Evolutionary conservation across 2,329 filamentous ascomycete genomes (phyloP).

Genomic region (Penicillium sp.): DNA sequence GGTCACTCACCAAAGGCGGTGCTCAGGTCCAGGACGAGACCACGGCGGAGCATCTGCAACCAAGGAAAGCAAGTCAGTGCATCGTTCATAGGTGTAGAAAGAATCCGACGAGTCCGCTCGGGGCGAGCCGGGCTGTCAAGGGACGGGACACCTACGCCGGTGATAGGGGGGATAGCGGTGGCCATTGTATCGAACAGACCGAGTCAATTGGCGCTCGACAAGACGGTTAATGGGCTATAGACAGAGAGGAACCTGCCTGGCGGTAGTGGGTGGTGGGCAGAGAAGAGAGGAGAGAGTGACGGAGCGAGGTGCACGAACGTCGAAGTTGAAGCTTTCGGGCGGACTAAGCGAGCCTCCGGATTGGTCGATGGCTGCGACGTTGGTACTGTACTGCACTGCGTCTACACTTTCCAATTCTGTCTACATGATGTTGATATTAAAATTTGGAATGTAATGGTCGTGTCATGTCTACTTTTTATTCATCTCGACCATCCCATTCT

Average conservation of each 20-base stretch:
- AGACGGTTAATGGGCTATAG: conserved; percentile 5
- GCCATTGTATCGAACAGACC: conserved; percentile 36
- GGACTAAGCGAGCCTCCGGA: conserved; percentile 39
- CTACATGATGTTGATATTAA: not conserved
- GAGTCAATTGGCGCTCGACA: conserved; percentile 13
- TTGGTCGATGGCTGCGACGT: conserved; percentile 21
- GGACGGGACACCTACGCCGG: conserved; percentile 41
- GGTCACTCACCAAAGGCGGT: conserved; percentile 58
- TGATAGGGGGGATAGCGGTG: conserved; percentile 43
- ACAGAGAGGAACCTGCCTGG: conserved; percentile 24
- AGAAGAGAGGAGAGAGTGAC: conserved; percentile 19
- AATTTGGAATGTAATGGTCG: not conserved
- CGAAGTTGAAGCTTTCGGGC: conserved; percentile 37
- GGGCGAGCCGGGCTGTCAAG: conserved; percentile 16
- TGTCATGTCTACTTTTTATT: not conserved
- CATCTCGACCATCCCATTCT: not conserved
- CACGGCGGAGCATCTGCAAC: conserved; percentile 60
- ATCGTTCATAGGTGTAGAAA: not conserved
- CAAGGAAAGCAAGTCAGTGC: conserved; percentile 12
- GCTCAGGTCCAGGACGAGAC: conserved; percentile 62
- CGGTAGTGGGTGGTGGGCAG: conserved; percentile 20
- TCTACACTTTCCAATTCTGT: not conserved
- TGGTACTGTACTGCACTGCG: not conserved
- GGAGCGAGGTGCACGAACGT: conserved; percentile 24
- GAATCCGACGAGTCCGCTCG: conserved; percentile 15